phyloP scores from a whole-genome alignment of 164 flowering plant genomes.

The Brasenia schreberi region DNA sequence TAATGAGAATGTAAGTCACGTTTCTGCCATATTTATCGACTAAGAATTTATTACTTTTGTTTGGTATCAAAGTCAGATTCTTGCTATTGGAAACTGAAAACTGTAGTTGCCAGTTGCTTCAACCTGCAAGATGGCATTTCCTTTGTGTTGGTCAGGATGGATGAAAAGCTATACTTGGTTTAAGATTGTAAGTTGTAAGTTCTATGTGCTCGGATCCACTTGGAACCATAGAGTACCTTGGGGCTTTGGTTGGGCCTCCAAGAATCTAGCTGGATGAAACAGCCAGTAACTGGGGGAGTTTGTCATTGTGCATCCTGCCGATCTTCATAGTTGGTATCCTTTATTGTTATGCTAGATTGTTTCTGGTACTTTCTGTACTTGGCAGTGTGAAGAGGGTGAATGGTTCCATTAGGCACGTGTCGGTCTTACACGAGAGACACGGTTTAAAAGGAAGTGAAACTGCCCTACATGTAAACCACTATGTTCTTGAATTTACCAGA shows the following conservation, averaged over 20 bases:
- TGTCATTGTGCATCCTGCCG: neutral
- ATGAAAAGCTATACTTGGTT: neutral
- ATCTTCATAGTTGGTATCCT: neutral
- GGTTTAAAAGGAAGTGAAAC: constrained; percentile 95
- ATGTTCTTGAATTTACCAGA: constrained; percentile 9
- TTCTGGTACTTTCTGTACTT: neutral
- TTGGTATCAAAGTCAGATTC: neutral
- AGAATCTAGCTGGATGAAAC: neutral
- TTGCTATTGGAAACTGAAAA: neutral
- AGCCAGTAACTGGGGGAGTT: neutral
- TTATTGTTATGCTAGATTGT: too few species aligned
- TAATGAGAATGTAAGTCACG: constrained; percentile 69
- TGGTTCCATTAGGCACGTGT: constrained; percentile 98
- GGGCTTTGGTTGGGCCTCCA: neutral
- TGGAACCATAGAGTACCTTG: neutral
- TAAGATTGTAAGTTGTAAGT: too few species aligned
- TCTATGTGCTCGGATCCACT: too few species aligned
- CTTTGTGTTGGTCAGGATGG: neutral
- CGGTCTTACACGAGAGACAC: constrained; percentile 96
- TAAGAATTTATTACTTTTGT: neutral
- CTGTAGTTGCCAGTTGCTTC: neutral
- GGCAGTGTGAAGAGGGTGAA: constrained; percentile 99
- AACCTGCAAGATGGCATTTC: neutral
- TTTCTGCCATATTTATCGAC: neutral
- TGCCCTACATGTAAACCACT: constrained; percentile 80